A percentile compares a stretch with the other conserved stretches of the same genome.
phyloP scores from a whole-genome alignment of 2,329 filamentous ascomycete genomes.

The Torrubiella hemipterigena region DNA sequence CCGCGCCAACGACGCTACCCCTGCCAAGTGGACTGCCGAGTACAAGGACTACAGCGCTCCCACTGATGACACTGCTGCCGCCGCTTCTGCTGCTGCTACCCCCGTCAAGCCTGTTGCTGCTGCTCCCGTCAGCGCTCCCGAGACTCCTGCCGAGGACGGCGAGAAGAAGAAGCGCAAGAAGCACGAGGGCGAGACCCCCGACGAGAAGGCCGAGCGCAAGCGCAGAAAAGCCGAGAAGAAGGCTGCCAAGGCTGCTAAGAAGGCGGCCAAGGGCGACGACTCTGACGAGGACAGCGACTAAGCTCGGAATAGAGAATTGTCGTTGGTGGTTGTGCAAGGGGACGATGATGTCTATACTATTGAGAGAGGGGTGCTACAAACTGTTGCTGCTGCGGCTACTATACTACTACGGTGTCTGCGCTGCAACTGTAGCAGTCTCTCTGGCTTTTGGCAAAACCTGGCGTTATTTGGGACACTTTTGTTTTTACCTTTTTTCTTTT shows the following conservation, averaged over 20 bases:
- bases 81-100: constrained; percentile 28
- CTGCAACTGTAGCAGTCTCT: no score
- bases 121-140: constrained; percentile 22
- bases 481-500: no score
- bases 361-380: no score
- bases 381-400: no score
- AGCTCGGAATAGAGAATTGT: constrained; percentile 9
- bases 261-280: constrained; percentile 37
- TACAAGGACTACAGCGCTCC: constrained; percentile 81
- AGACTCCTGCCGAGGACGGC: constrained; percentile 35
- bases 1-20: constrained; percentile 82
- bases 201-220: constrained; percentile 53
- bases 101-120: constrained; percentile 22
- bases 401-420: no score
- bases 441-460: no score
- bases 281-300: constrained; percentile 42
- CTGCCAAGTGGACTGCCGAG: constrained; percentile 79
- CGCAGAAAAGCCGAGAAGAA: constrained; percentile 49
- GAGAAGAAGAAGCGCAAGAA: constrained; percentile 65
- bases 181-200: constrained; percentile 63
- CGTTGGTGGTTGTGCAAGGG: no score
- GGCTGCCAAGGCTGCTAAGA: constrained; percentile 44
- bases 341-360: no score
- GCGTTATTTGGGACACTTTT: no score
- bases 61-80: constrained; percentile 28